Base-by-base conservation (phyloP, 2,329 filamentous ascomycete genomes). In the Diplodia corticola region DNA sequence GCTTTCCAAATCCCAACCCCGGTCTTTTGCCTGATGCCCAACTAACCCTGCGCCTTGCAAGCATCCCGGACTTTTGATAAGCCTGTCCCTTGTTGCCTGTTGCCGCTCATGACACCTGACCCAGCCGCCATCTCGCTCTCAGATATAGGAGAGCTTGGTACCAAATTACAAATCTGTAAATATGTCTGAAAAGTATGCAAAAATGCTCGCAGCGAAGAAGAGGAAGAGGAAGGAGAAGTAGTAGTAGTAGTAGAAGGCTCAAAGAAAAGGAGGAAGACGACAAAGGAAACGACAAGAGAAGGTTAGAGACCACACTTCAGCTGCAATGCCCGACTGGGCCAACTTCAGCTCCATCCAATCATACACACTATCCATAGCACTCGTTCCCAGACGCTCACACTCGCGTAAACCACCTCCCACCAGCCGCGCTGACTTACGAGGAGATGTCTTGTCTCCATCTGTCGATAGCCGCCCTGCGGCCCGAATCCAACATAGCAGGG, bases 381-480 rank as follows among this genome's bases (percentile, higher is more conserved):
- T 24, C 35, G 12, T 9, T 30, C 26, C 12, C 40, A n/a, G 35
- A 17, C 13, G 4, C 35, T 28, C 30, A 15, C 26, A 44, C 60
- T n/a, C 44, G n/a, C 5, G 40, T 20, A 9, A 4, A 17, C 5
- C 4, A 40, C 37, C 15, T 40, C 37, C 37, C 17, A 15, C 0
- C 37, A 40, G 37, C 37, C 17, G 37, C 9, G 17, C 6, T 20
- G 40, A 44, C n/a, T 7, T 44, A 44, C 7, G 7, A 63, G 46
- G 37, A 71, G 64, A 82, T 73, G 55, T 77, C 74, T 70, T 84
- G 80, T 71, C 86, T 81, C 86, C 86, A 88, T 37, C 81, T 83
- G 77, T 88, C 85, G 75, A 88, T 87, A 67, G 84, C 78, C 67
- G 83, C 85, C 64, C 84, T 78, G 71, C 86, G 84, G 63, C 78